These are phyloP conservation scores for Colletotrichum sp. DNA, from an alignment of 2,329 filamentous ascomycete species.

Conservation along the genomic window DNA sequence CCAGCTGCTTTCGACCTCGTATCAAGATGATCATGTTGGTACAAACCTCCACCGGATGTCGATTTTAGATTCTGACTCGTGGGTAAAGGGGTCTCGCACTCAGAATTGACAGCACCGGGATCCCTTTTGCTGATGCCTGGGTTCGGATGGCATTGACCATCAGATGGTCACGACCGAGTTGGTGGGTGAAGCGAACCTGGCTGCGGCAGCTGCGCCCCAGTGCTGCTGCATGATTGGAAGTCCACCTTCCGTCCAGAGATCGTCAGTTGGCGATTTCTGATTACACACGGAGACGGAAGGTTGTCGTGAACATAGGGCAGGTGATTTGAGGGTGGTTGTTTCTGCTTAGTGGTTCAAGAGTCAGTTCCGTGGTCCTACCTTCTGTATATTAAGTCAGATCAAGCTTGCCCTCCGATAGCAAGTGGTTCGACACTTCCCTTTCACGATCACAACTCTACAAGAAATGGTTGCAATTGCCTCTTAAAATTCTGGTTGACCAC, in stretches of 20 bases:
- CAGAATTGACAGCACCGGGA: not conserved
- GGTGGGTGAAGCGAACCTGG: not conserved
- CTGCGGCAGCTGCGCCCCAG: not conserved
- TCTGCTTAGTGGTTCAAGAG: not conserved
- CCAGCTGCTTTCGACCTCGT: not conserved
- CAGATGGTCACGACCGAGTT: not conserved
- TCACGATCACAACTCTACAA: not conserved
- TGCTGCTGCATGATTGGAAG: not conserved
- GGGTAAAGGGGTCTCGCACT: not conserved
- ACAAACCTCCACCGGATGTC: not conserved
- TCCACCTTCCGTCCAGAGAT: not conserved
- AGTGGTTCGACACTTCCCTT: not conserved
- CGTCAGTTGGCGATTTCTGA: not conserved
- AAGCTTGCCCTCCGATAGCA: not conserved
- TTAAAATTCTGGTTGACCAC: not conserved
- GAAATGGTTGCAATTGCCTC: not conserved
- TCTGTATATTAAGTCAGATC: not conserved
- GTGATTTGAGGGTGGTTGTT: not conserved
- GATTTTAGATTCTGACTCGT: not conserved
- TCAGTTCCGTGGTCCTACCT: not conserved
- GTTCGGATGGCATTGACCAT: not conserved
- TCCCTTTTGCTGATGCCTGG: slow-evolving; percentile 3
- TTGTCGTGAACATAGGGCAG: not conserved
- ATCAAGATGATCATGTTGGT: not conserved
- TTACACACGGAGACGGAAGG: not conserved